Evolutionary conservation across 2,329 filamentous ascomycete genomes (phyloP).

Genomic region (Aspergillus pseudoterreus): DNA sequence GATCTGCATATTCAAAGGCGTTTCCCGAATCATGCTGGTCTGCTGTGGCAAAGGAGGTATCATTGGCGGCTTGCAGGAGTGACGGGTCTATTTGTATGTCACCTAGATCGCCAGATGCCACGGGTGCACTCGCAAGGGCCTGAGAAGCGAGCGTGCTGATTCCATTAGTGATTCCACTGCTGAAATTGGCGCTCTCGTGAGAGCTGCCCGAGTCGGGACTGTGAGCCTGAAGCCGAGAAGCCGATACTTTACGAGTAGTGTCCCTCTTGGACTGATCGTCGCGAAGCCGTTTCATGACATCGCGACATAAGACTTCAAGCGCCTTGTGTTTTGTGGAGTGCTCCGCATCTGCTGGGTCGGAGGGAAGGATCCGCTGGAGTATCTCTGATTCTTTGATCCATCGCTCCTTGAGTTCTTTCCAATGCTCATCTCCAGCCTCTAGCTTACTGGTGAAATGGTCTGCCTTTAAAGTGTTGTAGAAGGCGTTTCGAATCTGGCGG

Average conservation of each 20-base stretch:
- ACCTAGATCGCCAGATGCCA: conserved; percentile 37
- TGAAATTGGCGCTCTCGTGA: conserved; percentile 19
- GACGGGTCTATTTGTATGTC: conserved; percentile 63
- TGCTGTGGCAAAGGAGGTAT: conserved; percentile 40
- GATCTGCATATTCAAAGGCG: conserved; percentile 35
- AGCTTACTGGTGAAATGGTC: conserved; percentile 69
- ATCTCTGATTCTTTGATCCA: conserved; percentile 62
- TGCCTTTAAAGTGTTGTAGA: conserved; percentile 62
- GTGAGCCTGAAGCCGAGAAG: conserved; percentile 19
- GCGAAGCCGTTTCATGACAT: conserved; percentile 72
- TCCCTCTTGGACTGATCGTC: conserved; percentile 62
- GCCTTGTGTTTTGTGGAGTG: conserved; percentile 59
- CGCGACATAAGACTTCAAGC: conserved; percentile 67
- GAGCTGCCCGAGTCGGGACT: conserved; percentile 19
- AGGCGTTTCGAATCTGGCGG: conserved; percentile 61
- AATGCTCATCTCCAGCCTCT: conserved; percentile 68
- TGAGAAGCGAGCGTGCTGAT: conserved; percentile 44
- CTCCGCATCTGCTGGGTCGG: conserved; percentile 50
- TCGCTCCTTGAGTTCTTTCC: conserved; percentile 63
- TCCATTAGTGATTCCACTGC: conserved; percentile 33
- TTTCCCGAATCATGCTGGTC: conserved; percentile 29
- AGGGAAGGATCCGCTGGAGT: conserved; percentile 53
- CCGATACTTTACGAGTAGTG: conserved; percentile 41
- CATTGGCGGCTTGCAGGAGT: conserved; percentile 55
- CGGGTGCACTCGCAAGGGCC: conserved; percentile 40